These are phyloP conservation scores for Curvularia sp. DNA, from an alignment of 2,329 filamentous ascomycete species.

Conservation along the genomic window DNA sequence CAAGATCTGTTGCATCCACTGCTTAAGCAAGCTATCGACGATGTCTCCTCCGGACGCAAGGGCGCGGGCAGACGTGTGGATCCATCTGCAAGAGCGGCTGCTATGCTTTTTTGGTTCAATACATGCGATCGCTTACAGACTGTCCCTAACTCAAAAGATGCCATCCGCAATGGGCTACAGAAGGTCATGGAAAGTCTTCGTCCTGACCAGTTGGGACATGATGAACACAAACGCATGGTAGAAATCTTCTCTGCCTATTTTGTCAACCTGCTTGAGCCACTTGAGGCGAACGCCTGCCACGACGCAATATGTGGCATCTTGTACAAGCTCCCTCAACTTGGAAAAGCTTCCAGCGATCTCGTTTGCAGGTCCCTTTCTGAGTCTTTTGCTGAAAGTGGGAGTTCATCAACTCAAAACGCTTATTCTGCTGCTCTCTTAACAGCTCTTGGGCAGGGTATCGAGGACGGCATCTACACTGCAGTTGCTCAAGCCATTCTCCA, in stretches of 20 bases:
- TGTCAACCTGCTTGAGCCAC: constrained; percentile 32
- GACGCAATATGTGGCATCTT: constrained; percentile 31
- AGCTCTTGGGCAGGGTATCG: constrained; percentile 18
- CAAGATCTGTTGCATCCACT: constrained; percentile 35
- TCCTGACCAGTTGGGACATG: constrained; percentile 17
- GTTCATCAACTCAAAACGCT: constrained; percentile 26
- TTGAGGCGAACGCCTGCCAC: constrained; percentile 26
- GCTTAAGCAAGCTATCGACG: constrained; percentile 36
- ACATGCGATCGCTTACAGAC: constrained; percentile 35
- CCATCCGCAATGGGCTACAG: constrained; percentile 29
- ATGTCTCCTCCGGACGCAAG: constrained; percentile 26
- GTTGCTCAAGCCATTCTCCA: constrained; percentile 32
- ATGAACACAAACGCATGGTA: constrained; percentile 28
- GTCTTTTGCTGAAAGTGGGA: constrained; percentile 32
- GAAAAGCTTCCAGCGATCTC: constrained; percentile 10
- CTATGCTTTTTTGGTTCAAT: constrained; percentile 40
- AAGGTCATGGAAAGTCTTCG: constrained; percentile 36
- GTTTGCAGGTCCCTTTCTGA: constrained; percentile 31
- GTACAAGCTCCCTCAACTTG: constrained; percentile 24
- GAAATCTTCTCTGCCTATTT: constrained; percentile 41
- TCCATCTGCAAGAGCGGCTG: constrained; percentile 30
- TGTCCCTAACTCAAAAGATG: constrained; percentile 30
- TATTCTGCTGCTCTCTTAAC: constrained; percentile 32
- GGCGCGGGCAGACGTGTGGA: constrained; percentile 20
- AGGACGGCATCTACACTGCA: constrained; percentile 14